A percentile compares a stretch with the other conserved stretches of the same genome.
Conservation (phyloP, 1,284 basidiomycete species). For the Coniferiporia sulphurascens region DNA sequence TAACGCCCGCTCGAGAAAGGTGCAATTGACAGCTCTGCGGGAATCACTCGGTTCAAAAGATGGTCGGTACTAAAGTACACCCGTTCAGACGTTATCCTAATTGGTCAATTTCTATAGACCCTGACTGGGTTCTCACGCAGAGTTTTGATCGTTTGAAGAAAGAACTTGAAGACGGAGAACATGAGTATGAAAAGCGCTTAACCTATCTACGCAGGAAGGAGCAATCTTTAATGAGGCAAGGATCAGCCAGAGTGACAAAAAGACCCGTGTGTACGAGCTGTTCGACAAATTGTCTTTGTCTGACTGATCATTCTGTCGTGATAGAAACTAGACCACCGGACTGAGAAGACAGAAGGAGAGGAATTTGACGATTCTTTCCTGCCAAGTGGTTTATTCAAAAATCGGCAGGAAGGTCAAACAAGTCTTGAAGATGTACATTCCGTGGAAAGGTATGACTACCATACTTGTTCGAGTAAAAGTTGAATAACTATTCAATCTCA, state of each 20-base stretch:
- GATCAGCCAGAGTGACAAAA: slow-evolving; percentile 54
- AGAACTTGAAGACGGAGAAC: slow-evolving; percentile 63
- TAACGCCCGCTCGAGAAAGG: slow-evolving; percentile 58
- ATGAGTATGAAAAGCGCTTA: slow-evolving; percentile 58
- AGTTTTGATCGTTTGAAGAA: slow-evolving; percentile 58
- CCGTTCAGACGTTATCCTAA: background rate
- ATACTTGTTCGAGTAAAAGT: too few relatives aligned
- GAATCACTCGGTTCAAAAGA: slow-evolving; percentile 30
- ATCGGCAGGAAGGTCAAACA: too few relatives aligned
- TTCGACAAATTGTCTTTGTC: background rate
- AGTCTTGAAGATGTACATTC: too few relatives aligned
- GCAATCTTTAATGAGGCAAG: slow-evolving; percentile 45
- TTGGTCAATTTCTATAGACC: slow-evolving; percentile 37
- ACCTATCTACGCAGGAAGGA: slow-evolving; percentile 58
- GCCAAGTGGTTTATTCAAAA: too few relatives aligned
- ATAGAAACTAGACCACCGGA: background rate
- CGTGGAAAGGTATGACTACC: too few relatives aligned
- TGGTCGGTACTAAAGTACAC: slow-evolving; percentile 24
- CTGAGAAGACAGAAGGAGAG: background rate
- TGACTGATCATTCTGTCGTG: background rate
- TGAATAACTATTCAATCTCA: too few relatives aligned
- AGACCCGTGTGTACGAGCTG: slow-evolving; percentile 41
- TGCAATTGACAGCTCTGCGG: slow-evolving; percentile 42
- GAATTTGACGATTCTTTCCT: too few relatives aligned
- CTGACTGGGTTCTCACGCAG: slow-evolving; percentile 80